Percentiles rank a stretch among this genome's conserved stretches.
phyloP scores from a whole-genome alignment of 495 filamentous ascomycete species.

The Xylaria curta region DNA sequence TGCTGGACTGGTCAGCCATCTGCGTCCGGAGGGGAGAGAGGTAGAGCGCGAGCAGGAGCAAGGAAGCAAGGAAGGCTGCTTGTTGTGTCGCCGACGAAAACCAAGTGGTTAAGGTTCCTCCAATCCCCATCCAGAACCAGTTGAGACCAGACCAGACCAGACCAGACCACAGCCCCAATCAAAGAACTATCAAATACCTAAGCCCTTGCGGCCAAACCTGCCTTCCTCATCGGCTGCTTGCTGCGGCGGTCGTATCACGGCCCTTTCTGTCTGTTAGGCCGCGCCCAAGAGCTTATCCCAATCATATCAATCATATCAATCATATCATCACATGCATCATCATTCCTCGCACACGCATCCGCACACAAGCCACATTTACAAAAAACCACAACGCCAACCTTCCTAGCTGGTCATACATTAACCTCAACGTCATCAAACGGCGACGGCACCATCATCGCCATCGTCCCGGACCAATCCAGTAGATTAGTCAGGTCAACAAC shows the following conservation, averaged over 20 bases:
- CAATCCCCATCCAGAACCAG: slow-evolving; percentile 38
- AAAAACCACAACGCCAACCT: slow-evolving; percentile 9
- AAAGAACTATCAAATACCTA: slow-evolving; percentile 24
- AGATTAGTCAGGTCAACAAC: neutral
- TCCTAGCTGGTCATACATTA: neutral
- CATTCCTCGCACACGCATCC: slow-evolving; percentile 9
- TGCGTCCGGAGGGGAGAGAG: neutral
- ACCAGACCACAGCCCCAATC: slow-evolving; percentile 36
- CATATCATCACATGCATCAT: slow-evolving; percentile 10
- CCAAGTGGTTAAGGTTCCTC: slow-evolving; percentile 40
- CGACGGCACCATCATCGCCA: slow-evolving; percentile 1
- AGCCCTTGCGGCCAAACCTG: slow-evolving; percentile 33
- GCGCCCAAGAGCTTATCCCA: slow-evolving; percentile 22
- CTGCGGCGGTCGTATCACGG: slow-evolving; percentile 38
- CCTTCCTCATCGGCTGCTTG: slow-evolving; percentile 35
- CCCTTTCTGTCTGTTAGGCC: slow-evolving; percentile 7
- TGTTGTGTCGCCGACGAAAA: slow-evolving; percentile 31
- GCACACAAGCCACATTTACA: slow-evolving; percentile 21
- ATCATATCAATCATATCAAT: slow-evolving; percentile 5
- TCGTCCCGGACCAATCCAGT: slow-evolving; percentile 7
- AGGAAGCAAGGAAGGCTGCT: slow-evolving; percentile 19
- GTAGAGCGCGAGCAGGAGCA: slow-evolving; percentile 1
- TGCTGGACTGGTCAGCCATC: neutral
- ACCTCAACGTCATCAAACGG: neutral
- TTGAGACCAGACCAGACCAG: slow-evolving; percentile 27